Percentiles rank a stretch among this genome's conserved stretches.
These are phyloP conservation scores for Pseudogymnoascus sp. DNA, from an alignment of 2,329 filamentous ascomycete genomes.

Conservation along the genomic window DNA sequence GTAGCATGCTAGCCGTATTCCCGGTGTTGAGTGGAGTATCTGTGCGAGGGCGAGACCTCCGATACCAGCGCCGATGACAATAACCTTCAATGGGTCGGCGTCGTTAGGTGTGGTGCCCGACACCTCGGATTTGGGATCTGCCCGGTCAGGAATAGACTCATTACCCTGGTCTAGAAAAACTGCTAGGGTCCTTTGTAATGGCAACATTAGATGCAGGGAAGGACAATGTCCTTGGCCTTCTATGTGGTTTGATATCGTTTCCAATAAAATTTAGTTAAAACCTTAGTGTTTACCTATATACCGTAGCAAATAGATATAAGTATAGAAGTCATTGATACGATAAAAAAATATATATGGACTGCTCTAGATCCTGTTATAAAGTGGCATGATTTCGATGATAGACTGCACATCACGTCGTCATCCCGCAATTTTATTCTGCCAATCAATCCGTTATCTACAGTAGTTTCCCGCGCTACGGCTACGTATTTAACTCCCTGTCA, in stretches of 20 bases:
- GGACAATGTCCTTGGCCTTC: not conserved
- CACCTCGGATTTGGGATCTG: constrained; percentile 21
- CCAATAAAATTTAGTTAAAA: not conserved
- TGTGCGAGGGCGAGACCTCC: constrained; percentile 21
- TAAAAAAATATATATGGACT: not conserved
- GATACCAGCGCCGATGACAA: constrained; percentile 21
- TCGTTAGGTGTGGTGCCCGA: constrained; percentile 22
- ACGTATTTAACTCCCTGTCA: not conserved
- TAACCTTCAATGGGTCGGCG: not conserved
- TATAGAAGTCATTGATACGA: not conserved
- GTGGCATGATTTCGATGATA: not conserved
- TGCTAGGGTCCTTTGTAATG: not conserved
- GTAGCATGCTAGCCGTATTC: constrained; percentile 20
- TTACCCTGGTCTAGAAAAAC: not conserved
- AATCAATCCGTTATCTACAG: not conserved
- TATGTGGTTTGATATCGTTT: not conserved
- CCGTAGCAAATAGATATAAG: not conserved
- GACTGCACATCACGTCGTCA: not conserved
- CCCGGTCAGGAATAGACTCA: not conserved
- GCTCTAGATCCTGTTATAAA: not conserved
- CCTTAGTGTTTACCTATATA: not conserved
- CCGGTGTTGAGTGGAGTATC: constrained; percentile 17
- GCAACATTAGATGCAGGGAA: not conserved
- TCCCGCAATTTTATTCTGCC: not conserved
- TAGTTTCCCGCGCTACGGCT: not conserved